Conservation (phyloP, 2,329 filamentous ascomycete genomes). For the Aspergillus calidoustus region DNA sequence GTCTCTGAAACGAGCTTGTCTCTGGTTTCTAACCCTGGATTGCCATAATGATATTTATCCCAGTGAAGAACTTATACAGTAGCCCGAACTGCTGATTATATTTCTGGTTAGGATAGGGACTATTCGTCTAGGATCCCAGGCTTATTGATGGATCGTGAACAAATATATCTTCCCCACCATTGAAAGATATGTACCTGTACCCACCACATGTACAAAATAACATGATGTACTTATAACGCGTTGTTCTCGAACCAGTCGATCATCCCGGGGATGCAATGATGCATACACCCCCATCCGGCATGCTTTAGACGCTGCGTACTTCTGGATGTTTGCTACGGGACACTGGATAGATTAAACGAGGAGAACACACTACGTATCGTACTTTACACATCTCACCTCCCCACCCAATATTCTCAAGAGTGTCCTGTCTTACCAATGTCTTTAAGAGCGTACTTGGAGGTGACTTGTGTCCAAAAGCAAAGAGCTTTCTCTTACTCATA, state of each 20-base stretch:
- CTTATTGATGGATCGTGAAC: neutral
- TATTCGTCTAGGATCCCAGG: too few relatives aligned
- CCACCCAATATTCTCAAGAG: neutral
- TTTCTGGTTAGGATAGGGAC: too few relatives aligned
- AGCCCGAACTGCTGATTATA: too few relatives aligned
- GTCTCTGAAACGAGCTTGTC: neutral
- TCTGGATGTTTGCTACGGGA: neutral
- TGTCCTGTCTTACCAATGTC: neutral
- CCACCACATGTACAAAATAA: neutral
- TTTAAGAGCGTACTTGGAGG: neutral
- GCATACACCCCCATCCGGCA: neutral
- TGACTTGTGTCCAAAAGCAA: neutral
- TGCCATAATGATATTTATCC: too few relatives aligned
- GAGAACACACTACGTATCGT: neutral
- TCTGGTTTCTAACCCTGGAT: neutral
- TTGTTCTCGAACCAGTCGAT: neutral
- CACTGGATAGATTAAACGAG: neutral
- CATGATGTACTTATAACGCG: neutral
- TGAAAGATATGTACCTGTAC: neutral
- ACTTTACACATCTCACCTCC: neutral
- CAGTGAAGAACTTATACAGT: too few relatives aligned
- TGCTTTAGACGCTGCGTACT: neutral
- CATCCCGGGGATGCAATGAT: neutral
- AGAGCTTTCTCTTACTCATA: neutral
- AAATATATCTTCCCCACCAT: neutral